A percentile compares a stretch with the other conserved stretches of the same genome.
Evolutionary conservation across 2,329 filamentous ascomycete species (phyloP).

Genomic region (Tolypocladium tropicale): DNA sequence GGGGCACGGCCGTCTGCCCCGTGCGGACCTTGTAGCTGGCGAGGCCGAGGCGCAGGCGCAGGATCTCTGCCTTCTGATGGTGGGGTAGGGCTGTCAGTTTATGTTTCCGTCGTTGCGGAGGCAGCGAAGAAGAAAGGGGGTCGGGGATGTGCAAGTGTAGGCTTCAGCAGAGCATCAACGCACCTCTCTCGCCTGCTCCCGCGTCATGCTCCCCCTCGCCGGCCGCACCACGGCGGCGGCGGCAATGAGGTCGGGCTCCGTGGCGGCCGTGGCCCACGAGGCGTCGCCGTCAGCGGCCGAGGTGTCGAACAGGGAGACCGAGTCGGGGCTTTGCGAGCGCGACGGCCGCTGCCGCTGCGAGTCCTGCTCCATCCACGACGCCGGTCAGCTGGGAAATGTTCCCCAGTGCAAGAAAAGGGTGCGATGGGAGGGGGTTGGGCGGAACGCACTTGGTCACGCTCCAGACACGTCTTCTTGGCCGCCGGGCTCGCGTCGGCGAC

Average conservation of each 20-base stretch:
- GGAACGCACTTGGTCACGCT: constrained; percentile 15
- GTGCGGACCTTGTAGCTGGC: constrained; percentile 69
- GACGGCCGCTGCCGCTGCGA: constrained; percentile 7
- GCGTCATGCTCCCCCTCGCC: constrained; percentile 27
- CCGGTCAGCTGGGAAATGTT: background rate
- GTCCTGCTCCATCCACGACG: background rate
- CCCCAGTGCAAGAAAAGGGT: no score
- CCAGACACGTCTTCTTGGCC: constrained; percentile 23
- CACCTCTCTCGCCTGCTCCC: constrained; percentile 44
- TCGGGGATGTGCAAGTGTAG: background rate
- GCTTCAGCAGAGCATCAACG: constrained; percentile 2
- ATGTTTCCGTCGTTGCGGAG: no score
- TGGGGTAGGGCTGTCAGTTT: background rate
- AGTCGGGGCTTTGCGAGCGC: constrained; percentile 26
- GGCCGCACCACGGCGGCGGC: constrained; percentile 2
- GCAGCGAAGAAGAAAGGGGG: background rate
- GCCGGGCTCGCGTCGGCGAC: constrained; percentile 10
- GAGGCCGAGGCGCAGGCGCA: constrained; percentile 58
- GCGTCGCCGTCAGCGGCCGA: constrained; percentile 36
- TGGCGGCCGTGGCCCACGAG: constrained; percentile 37
- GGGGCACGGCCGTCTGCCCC: constrained; percentile 56
- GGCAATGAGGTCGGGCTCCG: constrained; percentile 32
- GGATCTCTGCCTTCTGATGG: constrained; percentile 50
- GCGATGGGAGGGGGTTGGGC: background rate
- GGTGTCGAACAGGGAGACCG: constrained; percentile 40